Percentiles rank a stretch among this genome's conserved stretches.
Evolutionary conservation across 345 rosid genomes (phyloP).

Genomic region (Boechera retrofracta): DNA sequence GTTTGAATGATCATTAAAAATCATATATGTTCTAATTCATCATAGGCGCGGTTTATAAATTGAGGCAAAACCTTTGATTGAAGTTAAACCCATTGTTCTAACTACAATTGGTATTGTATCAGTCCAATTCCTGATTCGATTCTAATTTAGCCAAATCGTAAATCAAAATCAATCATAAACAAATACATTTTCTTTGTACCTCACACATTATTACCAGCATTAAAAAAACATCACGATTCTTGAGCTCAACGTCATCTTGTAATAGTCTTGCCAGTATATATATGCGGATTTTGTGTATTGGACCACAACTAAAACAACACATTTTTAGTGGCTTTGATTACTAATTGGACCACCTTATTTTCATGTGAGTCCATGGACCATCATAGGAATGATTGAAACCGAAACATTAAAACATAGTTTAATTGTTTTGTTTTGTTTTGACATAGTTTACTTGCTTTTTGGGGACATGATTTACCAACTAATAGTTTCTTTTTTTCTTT

Average conservation of each 20-base stretch:
- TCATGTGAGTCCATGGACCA: constrained; percentile 33
- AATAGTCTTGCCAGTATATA: constrained; percentile 20
- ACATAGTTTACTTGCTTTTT: not conserved
- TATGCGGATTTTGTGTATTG: constrained; percentile 21
- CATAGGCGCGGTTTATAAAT: not conserved
- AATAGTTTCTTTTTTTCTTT: not conserved
- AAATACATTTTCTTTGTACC: not conserved
- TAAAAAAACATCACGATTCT: not conserved
- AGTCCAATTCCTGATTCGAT: not conserved
- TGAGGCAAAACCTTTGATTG: not conserved
- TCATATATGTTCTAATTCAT: not conserved
- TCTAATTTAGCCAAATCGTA: not conserved
- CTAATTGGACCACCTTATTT: constrained; percentile 34
- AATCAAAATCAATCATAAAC: not conserved
- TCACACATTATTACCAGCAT: not conserved
- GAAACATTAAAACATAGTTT: constrained; percentile 19
- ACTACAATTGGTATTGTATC: not conserved
- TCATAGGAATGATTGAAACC: not conserved
- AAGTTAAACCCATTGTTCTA: not conserved
- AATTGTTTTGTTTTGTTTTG: not conserved
- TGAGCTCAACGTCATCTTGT: constrained; percentile 21
- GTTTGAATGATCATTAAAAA: not conserved
- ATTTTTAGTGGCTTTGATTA: constrained; percentile 10
- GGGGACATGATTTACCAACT: not conserved
- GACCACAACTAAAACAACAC: not conserved